phyloP scores from a whole-genome alignment of 768 basidiomycete genomes.

The Tubosaeta sp. region DNA sequence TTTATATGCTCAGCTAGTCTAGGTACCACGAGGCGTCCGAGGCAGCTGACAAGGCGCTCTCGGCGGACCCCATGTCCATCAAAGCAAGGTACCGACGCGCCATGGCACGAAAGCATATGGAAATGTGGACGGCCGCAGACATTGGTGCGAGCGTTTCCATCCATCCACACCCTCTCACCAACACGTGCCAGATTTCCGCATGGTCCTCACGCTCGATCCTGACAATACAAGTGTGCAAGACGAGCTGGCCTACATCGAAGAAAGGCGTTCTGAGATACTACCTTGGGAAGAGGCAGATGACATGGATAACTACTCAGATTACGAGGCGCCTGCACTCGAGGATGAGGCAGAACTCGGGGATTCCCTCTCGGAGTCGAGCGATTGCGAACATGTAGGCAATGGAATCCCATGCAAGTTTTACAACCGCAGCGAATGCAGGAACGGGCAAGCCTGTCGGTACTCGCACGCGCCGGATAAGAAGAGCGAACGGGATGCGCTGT shows the following conservation, averaged over 20 bases:
- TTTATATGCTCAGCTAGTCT: background rate
- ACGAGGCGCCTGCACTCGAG: constrained; percentile 11
- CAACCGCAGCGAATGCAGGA: constrained; percentile 48
- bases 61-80: constrained; percentile 25
- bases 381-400: constrained; percentile 49
- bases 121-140: constrained; percentile 15
- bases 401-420: constrained; percentile 53
- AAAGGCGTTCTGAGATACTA: background rate
- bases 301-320: constrained; percentile 6
- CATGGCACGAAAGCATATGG: constrained; percentile 29
- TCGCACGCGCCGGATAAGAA: constrained; percentile 53
- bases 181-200: constrained; percentile 24
- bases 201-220: constrained; percentile 26
- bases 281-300: background rate
- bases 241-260: constrained; percentile 13
- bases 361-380: constrained; percentile 50
- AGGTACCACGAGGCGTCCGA: constrained; percentile 29
- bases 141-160: constrained; percentile 15
- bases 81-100: constrained; percentile 36
- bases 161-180: background rate
- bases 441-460: constrained; percentile 40
- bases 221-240: constrained; percentile 14
- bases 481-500: constrained; percentile 55
- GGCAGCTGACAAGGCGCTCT: constrained; percentile 26
- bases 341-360: constrained; percentile 35